Evolutionary conservation across 1,284 basidiomycete species (phyloP), one percentile per base, ranked within the genome.

Genomic region (Mixia osmundae): DNA sequence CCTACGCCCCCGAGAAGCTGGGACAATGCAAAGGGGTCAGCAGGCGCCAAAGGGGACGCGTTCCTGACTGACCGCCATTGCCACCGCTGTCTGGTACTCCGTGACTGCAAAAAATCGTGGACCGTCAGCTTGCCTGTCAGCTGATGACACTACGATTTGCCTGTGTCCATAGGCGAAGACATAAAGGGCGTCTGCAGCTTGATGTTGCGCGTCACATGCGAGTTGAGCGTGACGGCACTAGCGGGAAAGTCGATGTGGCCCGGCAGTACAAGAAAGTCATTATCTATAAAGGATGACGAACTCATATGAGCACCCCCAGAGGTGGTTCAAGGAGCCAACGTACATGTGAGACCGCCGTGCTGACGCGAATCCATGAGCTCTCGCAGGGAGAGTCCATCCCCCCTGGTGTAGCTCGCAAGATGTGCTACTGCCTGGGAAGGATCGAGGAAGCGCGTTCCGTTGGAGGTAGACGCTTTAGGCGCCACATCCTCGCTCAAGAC

Each of bases 161-260:
- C n/a, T 23, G 89, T 97, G 63, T 99, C 89, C 89, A 99, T 99
- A 28, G 91, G 89, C 41, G 82, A 89, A 56, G 82, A 91, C 62
- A 95, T 65, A 62, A 99, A 91, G 0, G 91, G 89, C 0, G 87
- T 87, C 62, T 85, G 94, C 52, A 99, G 68, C 11, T 46, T 49
- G 47, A 95, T 80, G 53, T 94, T 94, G 40, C 76, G 72, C 31
- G 89, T 94, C 38, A 97, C 73, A 38, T 66, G 69, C 50, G 72
- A 78, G 60, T 91, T 80, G 3, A 83, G 73, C 46, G 69, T 57
- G 50, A 91, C 87, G 36, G 72, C 69, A 8, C 66, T 68, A 2
- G 82, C 78, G 24, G 74, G 65, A 57, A 97, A 99, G 63, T 87
- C 72, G 51, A 99, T 94, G 60, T 79, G 85, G 37, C 91, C 89